phyloP scores from a whole-genome alignment of 2,329 filamentous ascomycete genomes.

The Verticillium longisporum region DNA sequence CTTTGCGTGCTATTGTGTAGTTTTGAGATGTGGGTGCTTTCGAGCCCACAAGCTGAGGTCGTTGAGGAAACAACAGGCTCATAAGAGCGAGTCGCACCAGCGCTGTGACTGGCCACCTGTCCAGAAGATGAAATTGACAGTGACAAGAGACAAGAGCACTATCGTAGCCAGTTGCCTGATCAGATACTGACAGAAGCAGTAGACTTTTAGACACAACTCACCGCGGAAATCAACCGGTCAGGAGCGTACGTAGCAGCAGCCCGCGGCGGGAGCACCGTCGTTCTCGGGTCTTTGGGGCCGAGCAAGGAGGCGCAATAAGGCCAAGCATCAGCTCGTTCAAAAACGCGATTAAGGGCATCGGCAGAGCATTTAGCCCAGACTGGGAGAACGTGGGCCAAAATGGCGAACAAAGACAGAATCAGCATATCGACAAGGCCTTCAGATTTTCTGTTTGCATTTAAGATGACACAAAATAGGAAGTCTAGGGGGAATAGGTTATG shows the following conservation, averaged over 20 bases:
- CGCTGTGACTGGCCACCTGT: background rate
- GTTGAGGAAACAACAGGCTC: background rate
- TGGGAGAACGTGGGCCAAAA: background rate
- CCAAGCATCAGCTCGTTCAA: slow-evolving; percentile 6
- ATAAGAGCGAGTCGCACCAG: background rate
- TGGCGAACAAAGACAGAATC: background rate
- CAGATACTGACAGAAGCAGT: background rate
- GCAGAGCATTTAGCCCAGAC: background rate
- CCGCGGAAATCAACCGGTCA: slow-evolving; percentile 3
- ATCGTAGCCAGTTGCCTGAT: background rate
- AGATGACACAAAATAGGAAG: background rate
- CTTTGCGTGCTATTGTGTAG: background rate
- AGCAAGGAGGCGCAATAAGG: slow-evolving; percentile 8
- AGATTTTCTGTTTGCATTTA: background rate
- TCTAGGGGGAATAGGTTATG: too few species aligned
- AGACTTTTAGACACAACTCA: background rate
- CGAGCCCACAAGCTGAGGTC: background rate
- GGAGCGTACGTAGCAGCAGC: slow-evolving; percentile 3
- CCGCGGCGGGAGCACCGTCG: background rate
- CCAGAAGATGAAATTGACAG: background rate
- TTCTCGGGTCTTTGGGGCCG: background rate
- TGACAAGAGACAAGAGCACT: slow-evolving; percentile 9
- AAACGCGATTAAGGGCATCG: slow-evolving; percentile 8
- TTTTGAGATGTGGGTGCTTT: background rate
- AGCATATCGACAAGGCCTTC: background rate